Evolutionary conservation across 2,329 filamentous ascomycete species (phyloP).

Genomic region (Calonectria naviculata): DNA sequence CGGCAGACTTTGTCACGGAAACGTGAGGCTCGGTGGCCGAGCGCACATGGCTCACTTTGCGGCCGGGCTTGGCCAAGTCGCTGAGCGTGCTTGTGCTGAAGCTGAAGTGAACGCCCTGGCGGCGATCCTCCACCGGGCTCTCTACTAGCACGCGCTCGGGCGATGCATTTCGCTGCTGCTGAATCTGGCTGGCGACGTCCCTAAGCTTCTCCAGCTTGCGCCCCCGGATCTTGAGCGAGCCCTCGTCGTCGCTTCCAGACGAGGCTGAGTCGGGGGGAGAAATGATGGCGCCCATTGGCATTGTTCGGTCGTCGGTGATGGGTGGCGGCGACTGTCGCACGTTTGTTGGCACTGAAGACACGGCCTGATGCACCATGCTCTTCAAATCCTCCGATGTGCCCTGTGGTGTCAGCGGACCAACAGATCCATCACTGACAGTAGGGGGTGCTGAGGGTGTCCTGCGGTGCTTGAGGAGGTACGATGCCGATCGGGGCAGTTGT

Average conservation of each 20-base stretch:
- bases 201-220: conserved; percentile 67
- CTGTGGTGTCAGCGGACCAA: conserved; percentile 57
- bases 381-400: conserved; percentile 63
- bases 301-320: conserved; percentile 75
- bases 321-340: conserved; percentile 88
- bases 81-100: conserved; percentile 60
- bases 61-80: conserved; percentile 51
- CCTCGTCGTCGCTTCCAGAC: conserved; percentile 88
- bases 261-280: conserved; percentile 89
- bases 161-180: conserved; percentile 58
- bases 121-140: conserved; percentile 58
- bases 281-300: conserved; percentile 86
- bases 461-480: conserved; percentile 73
- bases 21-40: conserved; percentile 67
- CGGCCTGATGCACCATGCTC: conserved; percentile 48
- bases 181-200: conserved; percentile 84
- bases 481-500: conserved; percentile 71
- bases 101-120: conserved; percentile 55
- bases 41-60: conserved; percentile 61
- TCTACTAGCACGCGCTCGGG: conserved; percentile 57
- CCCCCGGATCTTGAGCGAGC: conserved; percentile 58
- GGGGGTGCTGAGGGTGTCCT: conserved; percentile 63
- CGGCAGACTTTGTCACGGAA: conserved; percentile 56
- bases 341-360: conserved; percentile 63
- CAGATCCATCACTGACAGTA: conserved; percentile 39